Evolutionary conservation across 495 filamentous ascomycete genomes (phyloP).

Genomic region (Aspergillus cristatus): DNA sequence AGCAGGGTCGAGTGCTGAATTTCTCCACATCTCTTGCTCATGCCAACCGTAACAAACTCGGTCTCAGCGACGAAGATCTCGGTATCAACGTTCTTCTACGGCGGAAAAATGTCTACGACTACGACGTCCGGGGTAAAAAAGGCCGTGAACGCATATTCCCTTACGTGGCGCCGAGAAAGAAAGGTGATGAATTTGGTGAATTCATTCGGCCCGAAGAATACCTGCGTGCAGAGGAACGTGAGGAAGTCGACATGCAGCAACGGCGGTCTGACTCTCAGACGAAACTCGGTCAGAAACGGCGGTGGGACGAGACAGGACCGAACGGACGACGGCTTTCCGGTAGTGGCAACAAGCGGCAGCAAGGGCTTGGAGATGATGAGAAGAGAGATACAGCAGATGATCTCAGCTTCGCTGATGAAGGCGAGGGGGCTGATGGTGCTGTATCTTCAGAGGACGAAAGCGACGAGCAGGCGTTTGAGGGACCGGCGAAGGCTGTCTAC

Average conservation of each 20-base stretch:
- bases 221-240: constrained; percentile 83
- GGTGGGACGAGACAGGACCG: constrained; percentile 67
- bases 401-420: constrained; percentile 29
- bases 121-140: constrained; percentile 85
- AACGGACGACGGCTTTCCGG: constrained; percentile 29
- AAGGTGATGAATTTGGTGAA: constrained; percentile 87
- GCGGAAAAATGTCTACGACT: constrained; percentile 80
- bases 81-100: constrained; percentile 89
- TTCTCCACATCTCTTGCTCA: constrained; percentile 73
- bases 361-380: constrained; percentile 28
- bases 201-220: constrained; percentile 89
- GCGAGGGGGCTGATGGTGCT: constrained; percentile 35
- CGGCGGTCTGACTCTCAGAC: constrained; percentile 45
- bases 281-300: constrained; percentile 82
- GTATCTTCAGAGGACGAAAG: constrained; percentile 39
- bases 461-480: constrained; percentile 43
- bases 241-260: constrained; percentile 61
- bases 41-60: constrained; percentile 71
- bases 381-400: constrained; percentile 36
- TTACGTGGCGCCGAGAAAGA: constrained; percentile 66
- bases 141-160: constrained; percentile 92
- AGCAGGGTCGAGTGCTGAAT: constrained; percentile 88
- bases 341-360: constrained; percentile 37
- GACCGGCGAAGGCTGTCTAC: constrained; percentile 67
- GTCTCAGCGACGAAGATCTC: constrained; percentile 73